A percentile compares a stretch with the other conserved stretches of the same genome.
Evolutionary conservation across 1,284 basidiomycete species (phyloP).

Genomic region (Meripilus lineatus): DNA sequence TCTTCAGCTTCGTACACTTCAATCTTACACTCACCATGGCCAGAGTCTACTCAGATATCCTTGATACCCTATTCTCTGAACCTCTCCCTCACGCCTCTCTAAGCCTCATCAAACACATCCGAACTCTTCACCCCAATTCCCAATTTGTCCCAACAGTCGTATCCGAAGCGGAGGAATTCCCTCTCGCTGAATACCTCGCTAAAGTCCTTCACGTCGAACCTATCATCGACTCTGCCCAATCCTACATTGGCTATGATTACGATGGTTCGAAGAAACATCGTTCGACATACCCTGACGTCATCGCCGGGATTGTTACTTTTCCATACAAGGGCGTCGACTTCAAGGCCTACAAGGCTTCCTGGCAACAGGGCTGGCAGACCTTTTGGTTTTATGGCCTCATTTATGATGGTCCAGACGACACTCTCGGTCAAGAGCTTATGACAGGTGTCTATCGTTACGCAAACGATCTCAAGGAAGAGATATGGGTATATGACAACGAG

Average conservation of each 20-base stretch:
- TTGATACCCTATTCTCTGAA: background rate
- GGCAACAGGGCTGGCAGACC: background rate
- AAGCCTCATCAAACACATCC: slow-evolving; percentile 8
- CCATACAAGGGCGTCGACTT: slow-evolving; percentile 1
- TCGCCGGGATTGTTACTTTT: slow-evolving; percentile 8
- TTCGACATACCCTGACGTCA: background rate
- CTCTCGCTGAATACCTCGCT: slow-evolving; percentile 7
- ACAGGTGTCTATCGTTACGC: slow-evolving; percentile 23
- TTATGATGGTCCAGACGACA: slow-evolving; percentile 14
- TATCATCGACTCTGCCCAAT: slow-evolving; percentile 1
- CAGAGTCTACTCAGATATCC: slow-evolving; percentile 2
- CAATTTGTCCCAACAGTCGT: slow-evolving; percentile 7
- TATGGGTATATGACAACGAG: slow-evolving; percentile 36
- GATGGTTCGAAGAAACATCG: background rate
- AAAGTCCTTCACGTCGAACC: background rate
- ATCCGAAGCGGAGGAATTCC: background rate
- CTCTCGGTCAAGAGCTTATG: slow-evolving; percentile 23
- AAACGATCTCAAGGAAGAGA: slow-evolving; percentile 26
- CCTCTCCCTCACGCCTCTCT: slow-evolving; percentile 8
- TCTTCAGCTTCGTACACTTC: too few relatives aligned
- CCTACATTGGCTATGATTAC: slow-evolving; percentile 1
- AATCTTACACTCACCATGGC: too few relatives aligned
- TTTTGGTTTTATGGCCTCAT: slow-evolving; percentile 18
- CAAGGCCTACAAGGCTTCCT: slow-evolving; percentile 7
- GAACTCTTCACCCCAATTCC: slow-evolving; percentile 1